Evolutionary conservation across 1,139 yeast genomes (phyloP).

Genomic region (Suhomyces coccinellae): DNA sequence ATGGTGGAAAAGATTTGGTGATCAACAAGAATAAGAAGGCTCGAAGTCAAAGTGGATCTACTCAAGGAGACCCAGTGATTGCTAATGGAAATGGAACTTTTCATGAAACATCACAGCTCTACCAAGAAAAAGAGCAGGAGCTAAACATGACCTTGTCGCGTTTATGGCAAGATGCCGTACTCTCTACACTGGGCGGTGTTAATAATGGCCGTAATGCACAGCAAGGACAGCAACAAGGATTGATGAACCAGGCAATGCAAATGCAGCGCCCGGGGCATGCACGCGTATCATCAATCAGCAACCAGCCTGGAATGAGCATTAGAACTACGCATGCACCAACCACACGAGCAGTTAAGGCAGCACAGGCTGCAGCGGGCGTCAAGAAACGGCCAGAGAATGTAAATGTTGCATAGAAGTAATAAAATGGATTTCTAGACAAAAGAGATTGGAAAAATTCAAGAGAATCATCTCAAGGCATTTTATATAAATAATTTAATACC

Average conservation of each 20-base stretch:
- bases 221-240: conserved; percentile 5
- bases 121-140: conserved; percentile 36
- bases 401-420: neutral
- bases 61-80: conserved; percentile 5
- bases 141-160: conserved; percentile 27
- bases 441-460: too few relatives aligned
- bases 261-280: conserved; percentile 28
- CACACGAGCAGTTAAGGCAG: conserved; percentile 41
- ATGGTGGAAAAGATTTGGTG: conserved; percentile 22
- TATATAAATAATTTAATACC: neutral
- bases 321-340: conserved; percentile 34
- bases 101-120: conserved; percentile 36
- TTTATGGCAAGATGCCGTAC: conserved; percentile 46
- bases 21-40: conserved; percentile 23
- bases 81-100: conserved; percentile 30
- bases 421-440: neutral
- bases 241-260: conserved; percentile 15
- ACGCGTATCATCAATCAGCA: conserved; percentile 29
- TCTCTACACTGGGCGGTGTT: conserved; percentile 9
- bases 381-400: conserved; percentile 2
- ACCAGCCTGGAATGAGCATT: conserved; percentile 16
- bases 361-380: conserved; percentile 12
- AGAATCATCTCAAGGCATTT: too few relatives aligned
- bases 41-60: conserved; percentile 5
- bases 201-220: neutral